Base-by-base conservation (phyloP, 2,329 filamentous ascomycete species). In the Dryadomyces quercivorus region DNA sequence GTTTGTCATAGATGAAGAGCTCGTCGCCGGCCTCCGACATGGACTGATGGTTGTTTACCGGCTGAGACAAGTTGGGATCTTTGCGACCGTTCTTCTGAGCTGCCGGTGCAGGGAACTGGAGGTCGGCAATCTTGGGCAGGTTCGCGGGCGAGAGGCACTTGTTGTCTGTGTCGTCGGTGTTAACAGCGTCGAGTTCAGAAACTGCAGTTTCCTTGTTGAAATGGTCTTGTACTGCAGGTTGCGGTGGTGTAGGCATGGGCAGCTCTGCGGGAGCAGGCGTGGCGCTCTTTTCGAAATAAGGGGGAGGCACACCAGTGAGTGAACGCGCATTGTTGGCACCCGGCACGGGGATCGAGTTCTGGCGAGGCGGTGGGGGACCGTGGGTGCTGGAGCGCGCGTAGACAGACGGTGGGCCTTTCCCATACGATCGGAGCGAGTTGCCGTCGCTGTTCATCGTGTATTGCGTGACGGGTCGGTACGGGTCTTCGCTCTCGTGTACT, bases 401-500 rank as follows among this genome's bases (percentile, higher is more conserved):
- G 45, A 72, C 62, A 0, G 77, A 76, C 3, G 73, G 71, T n/a
- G 66, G 63, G 42, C 75, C 69, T 63, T 59, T 63, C 63, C 65
- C 69, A 61, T 74, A 71, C 7, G 81, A 82, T 51, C 75, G 73
- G 58, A 82, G 65, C 12, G 81, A 84, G 16, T 69, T 74, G 52
- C 69, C 71, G 56, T 85, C 81, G 60, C 75, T 80, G 51, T 67
- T 16, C 10, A 16, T 68, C 56, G 80, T 70, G 64, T 86, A 84
- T 38, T 74, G 67, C 22, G 70, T 68, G 22, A 84, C 74, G 1
- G 76, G 76, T 51, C 88, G 82, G 70, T 96, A 97, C 40, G 90
- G 92, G 67, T 96, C 92, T 62, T 94, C 86, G 53, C 84, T 79
- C 60, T 82, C 78, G 55, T 82, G 77, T 48, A 92, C 77, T 2